Base-by-base conservation (phyloP, 805 yeast species). In the Barnettozyma botsteinii region DNA sequence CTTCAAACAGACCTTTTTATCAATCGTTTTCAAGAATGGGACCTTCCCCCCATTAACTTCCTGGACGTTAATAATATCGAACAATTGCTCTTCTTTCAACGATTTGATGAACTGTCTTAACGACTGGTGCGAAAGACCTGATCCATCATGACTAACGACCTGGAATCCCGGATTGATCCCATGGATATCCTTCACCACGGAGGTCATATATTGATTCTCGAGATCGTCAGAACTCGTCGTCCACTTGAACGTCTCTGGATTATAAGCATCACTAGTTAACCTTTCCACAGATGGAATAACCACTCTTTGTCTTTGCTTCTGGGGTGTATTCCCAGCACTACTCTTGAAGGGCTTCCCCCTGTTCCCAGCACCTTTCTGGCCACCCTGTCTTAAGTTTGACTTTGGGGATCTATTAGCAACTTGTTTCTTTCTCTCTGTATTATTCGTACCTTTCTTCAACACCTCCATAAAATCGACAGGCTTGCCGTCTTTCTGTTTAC, bases 1-100 rank as follows among this genome's bases (percentile, higher is more conserved):
- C 51, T 56, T 60, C 35, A 64, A 57, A 1, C 56, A 56, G 9
- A 40, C 41, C 11, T 23, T 34, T 25, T 53, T 53, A 22, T 40
- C 47, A 33, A 43, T 32, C 3, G 34, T 29, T 33, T 47, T 44
- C 25, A 48, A 17, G 12, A 47, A 34, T 7, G 56, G 56, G 12
- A 21, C 40, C 18, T 33, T 28, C 0, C 17, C 35, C 9, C 35
- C 43, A 14, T 35, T 37, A 5, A 40, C 26, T 24, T 36, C 42
- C 24, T 50, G 50, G 3, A 47, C 37, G 27, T 47, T 47, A 7
- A 52, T 49, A 19, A 55, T 41, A 25, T 50, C 53, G 27, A 53
- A 47, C 1, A 33, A 33, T 12, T 50, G 49, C 12, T 42, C 47
- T 2, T 38, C 41, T 11, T 34, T 19, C 13, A 53, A 26, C 2